Percentiles rank a stretch among this genome's conserved stretches.
Evolutionary conservation across 2,329 filamentous ascomycete genomes (phyloP).

Genomic region (Sphaerulina musiva): DNA sequence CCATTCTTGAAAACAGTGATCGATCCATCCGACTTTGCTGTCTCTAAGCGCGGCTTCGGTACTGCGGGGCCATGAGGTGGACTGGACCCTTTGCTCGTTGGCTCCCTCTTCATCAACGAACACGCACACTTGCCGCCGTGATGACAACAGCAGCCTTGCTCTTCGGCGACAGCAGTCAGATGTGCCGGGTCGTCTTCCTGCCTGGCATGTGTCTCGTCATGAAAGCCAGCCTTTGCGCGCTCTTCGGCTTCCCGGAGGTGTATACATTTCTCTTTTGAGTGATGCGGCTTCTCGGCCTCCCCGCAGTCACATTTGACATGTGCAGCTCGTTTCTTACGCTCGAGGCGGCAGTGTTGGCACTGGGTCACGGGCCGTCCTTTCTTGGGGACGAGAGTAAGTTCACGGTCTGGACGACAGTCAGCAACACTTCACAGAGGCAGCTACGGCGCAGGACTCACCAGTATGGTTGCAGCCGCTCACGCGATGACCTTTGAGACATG

Average conservation of each 20-base stretch:
- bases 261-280: conserved; percentile 44
- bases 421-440: not conserved
- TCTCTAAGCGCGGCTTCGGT: conserved; percentile 51
- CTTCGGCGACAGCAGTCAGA: conserved; percentile 33
- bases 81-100: conserved; percentile 25
- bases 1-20: conserved; percentile 58
- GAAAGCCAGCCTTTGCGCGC: conserved; percentile 28
- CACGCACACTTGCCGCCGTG: conserved; percentile 56
- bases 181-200: conserved; percentile 22
- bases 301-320: conserved; percentile 97
- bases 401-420: conserved; percentile 59
- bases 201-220: conserved; percentile 22
- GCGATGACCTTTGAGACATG: conserved; percentile 95
- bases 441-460: conserved; percentile 56
- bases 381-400: conserved; percentile 90
- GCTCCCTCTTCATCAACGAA: conserved; percentile 52
- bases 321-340: conserved; percentile 91
- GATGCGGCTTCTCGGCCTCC: conserved; percentile 65
- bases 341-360: conserved; percentile 91
- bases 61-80: conserved; percentile 39
- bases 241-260: conserved; percentile 36
- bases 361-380: conserved; percentile 96
- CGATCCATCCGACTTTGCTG: conserved; percentile 53
- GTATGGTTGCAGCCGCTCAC: conserved; percentile 97
- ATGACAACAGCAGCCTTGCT: conserved; percentile 47